Evolutionary conservation across 345 rosid genomes (phyloP).

Genomic region (Clarkia xantiana): DNA sequence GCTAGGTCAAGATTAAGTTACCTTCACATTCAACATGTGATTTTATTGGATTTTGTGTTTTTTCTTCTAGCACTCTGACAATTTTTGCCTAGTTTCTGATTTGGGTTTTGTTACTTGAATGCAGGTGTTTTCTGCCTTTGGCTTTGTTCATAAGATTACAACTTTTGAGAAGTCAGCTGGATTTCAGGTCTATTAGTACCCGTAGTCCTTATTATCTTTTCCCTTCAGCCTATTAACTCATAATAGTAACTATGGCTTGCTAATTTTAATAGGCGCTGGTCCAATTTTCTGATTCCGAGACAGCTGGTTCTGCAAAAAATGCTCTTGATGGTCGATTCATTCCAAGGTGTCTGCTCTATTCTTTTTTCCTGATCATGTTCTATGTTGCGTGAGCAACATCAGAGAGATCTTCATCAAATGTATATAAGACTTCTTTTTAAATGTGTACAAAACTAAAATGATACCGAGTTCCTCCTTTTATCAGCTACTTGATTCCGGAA

Average conservation of each 20-base stretch:
- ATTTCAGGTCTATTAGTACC: conserved; percentile 44
- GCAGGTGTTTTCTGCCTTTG: conserved; percentile 99
- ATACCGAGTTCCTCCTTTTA: conserved; percentile 1
- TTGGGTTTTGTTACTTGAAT: conserved; percentile 18
- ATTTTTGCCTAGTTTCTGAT: background rate
- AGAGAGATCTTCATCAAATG: too few species aligned
- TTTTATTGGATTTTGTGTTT: background rate
- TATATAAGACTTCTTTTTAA: too few species aligned
- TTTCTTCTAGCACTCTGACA: background rate
- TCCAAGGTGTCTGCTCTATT: conserved; percentile 87
- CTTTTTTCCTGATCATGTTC: conserved; percentile 49
- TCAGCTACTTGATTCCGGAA: conserved; percentile 83
- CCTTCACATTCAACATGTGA: background rate
- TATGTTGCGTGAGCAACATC: background rate
- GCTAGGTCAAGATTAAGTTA: too few species aligned
- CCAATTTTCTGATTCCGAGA: conserved; percentile 86
- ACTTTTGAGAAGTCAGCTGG: conserved; percentile 98
- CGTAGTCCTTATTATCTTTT: background rate
- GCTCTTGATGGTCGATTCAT: conserved; percentile 92
- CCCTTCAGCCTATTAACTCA: background rate
- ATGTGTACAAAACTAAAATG: background rate
- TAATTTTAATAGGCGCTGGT: conserved; percentile 64
- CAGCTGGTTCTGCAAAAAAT: conserved; percentile 79
- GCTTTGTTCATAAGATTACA: conserved; percentile 94
- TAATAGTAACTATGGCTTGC: conserved; percentile 6